These are phyloP conservation scores for Isabelozyma rhagii DNA, from an alignment of 805 yeast genomes.

Conservation along the genomic window DNA sequence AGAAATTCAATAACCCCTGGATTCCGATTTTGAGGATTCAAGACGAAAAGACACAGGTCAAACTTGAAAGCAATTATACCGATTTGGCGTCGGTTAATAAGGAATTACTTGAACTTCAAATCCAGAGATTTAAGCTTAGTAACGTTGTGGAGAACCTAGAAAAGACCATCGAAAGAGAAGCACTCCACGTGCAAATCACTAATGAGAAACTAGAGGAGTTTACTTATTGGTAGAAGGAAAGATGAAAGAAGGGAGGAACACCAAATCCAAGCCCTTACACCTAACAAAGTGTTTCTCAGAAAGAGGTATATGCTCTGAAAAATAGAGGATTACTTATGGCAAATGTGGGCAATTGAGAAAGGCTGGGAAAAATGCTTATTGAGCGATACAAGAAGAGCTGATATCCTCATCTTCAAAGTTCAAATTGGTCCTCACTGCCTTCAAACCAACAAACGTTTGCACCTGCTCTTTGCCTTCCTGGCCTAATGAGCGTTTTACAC, in stretches of 20 bases:
- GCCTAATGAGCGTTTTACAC: too few relatives aligned
- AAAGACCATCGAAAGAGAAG: constrained; percentile 27
- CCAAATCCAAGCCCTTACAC: neutral
- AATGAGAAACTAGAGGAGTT: constrained; percentile 51
- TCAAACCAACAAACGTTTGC: too few relatives aligned
- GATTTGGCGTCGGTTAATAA: constrained; percentile 23
- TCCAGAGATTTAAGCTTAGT: constrained; percentile 17
- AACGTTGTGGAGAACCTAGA: constrained; percentile 13
- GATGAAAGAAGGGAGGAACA: neutral
- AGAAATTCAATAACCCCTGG: constrained; percentile 28
- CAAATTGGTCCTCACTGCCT: too few relatives aligned
- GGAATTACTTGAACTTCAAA: constrained; percentile 23
- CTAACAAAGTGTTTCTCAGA: neutral
- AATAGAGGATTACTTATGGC: too few relatives aligned
- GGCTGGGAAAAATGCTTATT: too few relatives aligned
- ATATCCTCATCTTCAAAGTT: too few relatives aligned
- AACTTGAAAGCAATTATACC: constrained; percentile 21
- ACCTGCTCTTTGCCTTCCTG: too few relatives aligned
- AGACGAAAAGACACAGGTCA: constrained; percentile 21
- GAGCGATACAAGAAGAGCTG: too few relatives aligned
- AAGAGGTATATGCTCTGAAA: neutral
- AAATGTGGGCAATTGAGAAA: too few relatives aligned
- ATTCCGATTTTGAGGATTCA: constrained; percentile 23
- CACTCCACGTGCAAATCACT: constrained; percentile 31
- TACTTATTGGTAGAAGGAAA: constrained; percentile 29